Evolutionary conservation across 257 asterid genomes (phyloP), one percentile per base, ranked within the genome.

Genomic region (Solanum sejunctum): DNA sequence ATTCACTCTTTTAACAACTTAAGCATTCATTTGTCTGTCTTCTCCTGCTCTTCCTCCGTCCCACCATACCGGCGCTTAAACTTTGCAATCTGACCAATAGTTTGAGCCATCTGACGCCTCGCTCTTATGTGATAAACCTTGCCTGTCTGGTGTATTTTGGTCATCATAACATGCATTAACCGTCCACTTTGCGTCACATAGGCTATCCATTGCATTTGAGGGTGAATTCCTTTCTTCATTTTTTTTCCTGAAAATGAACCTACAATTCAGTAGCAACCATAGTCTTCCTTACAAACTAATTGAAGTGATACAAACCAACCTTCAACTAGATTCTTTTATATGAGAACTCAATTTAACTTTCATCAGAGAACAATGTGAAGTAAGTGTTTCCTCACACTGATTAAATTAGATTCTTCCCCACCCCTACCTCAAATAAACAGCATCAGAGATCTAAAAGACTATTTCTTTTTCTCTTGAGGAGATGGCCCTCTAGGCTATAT

Each of bases 151-250:
- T 93, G 92, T 84, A 93, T 90, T 89, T 88, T 93, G 83, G 93
- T 88, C 97, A 93, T 93, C 91, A 86, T 89, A 67, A 92, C 92
- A 64, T 88, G 91, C 86, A 91, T 88, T 86, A 93, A 87, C 23
- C 93, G 88, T 0, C 97, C 97, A 79, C 93, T 92, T 82, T 89
- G 95, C 17, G 97, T 92, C 91, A 92, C 95, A 12, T 93, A 93
- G 5, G 95, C 89, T 88, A 92, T 91, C 95, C 97, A 93, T 79
- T 92, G 97, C 92, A 92, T 73, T 87, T 92, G 97, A 43, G 97
- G 94, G 84, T 93, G 97, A 84, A 92, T 86, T 78, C 97, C 97
- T 87, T 93, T 93, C 93, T 90, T 92, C 97, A 93, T 83, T 52
- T 80, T 23, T 84, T 85, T 56, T 47, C 91, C 91, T 87, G 51